Evolutionary conservation across 2,329 filamentous ascomycete genomes (phyloP).

Genomic region (Cercospora zeina): DNA sequence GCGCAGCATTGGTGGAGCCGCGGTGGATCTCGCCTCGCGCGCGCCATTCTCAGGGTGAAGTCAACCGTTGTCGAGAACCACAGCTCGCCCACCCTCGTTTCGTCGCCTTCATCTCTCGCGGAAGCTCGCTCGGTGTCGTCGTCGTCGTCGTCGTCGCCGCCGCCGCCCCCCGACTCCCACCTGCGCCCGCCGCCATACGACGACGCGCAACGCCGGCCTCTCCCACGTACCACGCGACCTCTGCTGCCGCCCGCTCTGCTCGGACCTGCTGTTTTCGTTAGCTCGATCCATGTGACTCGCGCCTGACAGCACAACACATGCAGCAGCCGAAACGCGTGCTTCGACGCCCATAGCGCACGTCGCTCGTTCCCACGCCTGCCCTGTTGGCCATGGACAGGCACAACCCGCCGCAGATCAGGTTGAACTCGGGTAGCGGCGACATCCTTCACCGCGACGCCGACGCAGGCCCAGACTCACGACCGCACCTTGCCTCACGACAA

Average conservation of each 20-base stretch:
- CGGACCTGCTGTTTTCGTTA: background rate
- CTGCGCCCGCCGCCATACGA: background rate
- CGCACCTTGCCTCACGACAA: constrained; percentile 43
- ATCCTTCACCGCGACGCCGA: constrained; percentile 45
- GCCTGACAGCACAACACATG: background rate
- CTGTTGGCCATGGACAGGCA: constrained; percentile 24
- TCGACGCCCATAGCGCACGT: constrained; percentile 1
- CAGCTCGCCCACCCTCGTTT: background rate
- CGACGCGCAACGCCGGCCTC: background rate
- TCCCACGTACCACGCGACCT: background rate
- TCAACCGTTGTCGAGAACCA: constrained; percentile 2
- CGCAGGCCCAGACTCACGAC: constrained; percentile 32
- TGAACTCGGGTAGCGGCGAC: constrained; percentile 63
- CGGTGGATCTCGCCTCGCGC: constrained; percentile 1
- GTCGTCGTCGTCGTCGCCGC: background rate
- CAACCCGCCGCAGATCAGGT: constrained; percentile 59
- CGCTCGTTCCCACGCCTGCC: background rate
- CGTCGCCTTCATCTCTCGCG: constrained; percentile 1
- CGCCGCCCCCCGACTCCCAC: background rate
- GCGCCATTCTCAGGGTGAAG: constrained; percentile 1
- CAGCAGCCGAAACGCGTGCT: constrained; percentile 3
- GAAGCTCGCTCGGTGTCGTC: background rate
- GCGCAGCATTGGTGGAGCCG: background rate
- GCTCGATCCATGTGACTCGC: background rate
- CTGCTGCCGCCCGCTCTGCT: background rate